Evolutionary conservation across 2,329 filamentous ascomycete species (phyloP), one percentile per base, ranked within the genome.

Genomic region (Monilinia vaccinii-corymbosi): DNA sequence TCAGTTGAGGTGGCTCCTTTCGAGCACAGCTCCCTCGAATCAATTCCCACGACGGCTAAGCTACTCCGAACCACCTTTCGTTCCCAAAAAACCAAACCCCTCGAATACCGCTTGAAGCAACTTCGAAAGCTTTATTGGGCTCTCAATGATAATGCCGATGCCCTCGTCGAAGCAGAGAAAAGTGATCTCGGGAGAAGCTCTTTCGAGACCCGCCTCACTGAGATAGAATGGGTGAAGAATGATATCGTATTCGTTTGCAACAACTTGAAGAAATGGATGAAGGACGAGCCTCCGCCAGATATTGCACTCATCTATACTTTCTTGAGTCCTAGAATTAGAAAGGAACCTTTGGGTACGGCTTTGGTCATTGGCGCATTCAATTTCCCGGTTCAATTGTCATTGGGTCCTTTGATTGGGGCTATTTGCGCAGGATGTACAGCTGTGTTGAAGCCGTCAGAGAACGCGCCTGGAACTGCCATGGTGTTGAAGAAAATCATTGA

Each of bases 51-150:
- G 62, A 81, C 81, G 46, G 81, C 85, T 70, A 78, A 81, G 60
- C 80, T 76, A 8, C 76, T 88, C 47, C 85, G 85, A 70, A 75
- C 79, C 56, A 84, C 86, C n/a, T 97, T 90, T 75, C 80, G 81
- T 67, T 81, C 88, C 21, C 86, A 91, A 73, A 88, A 87, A 76
- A 97, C 92, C 47, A 91, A 91, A 71, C 81, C 89, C 58, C 72
- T 97, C 62, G 82, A 89, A 69, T 97, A 88, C 77, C 86, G 94
- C 64, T 79, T 92, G 64, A 80, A 84, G 58, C 94, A 97, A 79
- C 84, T 99, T 63, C 88, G 92, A 68, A 93, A 91, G 80, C 85
- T 97, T 60, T 97, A 96, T 79, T 97, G 94, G 94, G 91, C 83
- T 9, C 74, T 97, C 66, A 85, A 85, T 65, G 93, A 97, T 78